phyloP scores from a whole-genome alignment of 805 yeast species.

The Lipomyces starkeyi region DNA sequence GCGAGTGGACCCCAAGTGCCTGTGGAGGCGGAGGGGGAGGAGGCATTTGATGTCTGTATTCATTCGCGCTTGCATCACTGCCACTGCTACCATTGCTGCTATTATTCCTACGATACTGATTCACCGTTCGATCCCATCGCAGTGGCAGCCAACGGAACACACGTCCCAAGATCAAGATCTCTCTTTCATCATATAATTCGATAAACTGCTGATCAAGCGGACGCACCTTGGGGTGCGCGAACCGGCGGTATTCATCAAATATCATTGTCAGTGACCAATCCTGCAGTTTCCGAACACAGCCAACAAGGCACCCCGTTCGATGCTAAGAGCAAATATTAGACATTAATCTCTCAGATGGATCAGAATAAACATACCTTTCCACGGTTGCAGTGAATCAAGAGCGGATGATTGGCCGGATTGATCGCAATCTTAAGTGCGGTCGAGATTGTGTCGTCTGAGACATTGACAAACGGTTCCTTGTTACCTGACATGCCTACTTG shows the following conservation, averaged over 20 bases:
- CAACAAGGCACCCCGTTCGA: slow-evolving; percentile 94
- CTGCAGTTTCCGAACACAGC: slow-evolving; percentile 86
- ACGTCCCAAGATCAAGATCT: slow-evolving; percentile 30
- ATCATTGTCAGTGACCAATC: slow-evolving; percentile 93
- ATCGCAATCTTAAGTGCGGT: slow-evolving; percentile 80
- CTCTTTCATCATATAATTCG: slow-evolving; percentile 70
- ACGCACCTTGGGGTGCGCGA: slow-evolving; percentile 93
- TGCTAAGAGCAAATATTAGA: slow-evolving; percentile 51
- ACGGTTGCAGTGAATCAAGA: slow-evolving; percentile 91
- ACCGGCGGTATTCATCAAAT: slow-evolving; percentile 92
- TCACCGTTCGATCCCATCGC: background rate
- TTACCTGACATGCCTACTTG: slow-evolving; percentile 96
- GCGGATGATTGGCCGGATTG: slow-evolving; percentile 87
- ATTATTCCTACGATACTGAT: background rate
- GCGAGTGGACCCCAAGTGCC: background rate
- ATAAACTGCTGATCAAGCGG: slow-evolving; percentile 96
- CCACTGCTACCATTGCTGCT: background rate
- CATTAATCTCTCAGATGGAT: background rate
- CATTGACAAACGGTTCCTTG: slow-evolving; percentile 88
- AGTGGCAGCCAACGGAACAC: slow-evolving; percentile 34
- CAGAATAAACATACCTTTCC: slow-evolving; percentile 60
- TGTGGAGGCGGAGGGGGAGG: background rate
- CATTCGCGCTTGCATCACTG: background rate
- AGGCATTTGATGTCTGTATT: background rate
- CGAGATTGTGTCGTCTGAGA: slow-evolving; percentile 69